A percentile compares a stretch with the other conserved stretches of the same genome.
phyloP scores from a whole-genome alignment of 2,329 filamentous ascomycete species.

The Teratosphaeria destructans region DNA sequence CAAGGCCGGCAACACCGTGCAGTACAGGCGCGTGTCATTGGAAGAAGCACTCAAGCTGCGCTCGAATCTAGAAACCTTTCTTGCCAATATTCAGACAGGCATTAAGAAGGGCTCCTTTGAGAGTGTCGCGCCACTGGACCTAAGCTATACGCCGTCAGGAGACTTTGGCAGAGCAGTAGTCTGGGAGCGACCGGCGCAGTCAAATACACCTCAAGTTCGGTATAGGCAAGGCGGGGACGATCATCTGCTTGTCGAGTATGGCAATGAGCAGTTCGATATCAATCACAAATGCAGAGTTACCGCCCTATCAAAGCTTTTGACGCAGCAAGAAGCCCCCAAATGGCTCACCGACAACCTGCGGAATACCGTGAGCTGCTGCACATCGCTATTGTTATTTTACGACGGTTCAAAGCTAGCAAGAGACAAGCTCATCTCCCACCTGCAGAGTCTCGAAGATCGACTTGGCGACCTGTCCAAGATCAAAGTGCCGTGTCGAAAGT shows the following conservation, averaged over 20 bases:
- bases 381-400: conserved; percentile 34
- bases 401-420: conserved; percentile 29
- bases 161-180: conserved; percentile 20
- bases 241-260: conserved; percentile 49
- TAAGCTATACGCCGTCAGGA: conserved; percentile 12
- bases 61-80: conserved; percentile 34
- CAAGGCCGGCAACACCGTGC: conserved; percentile 47
- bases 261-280: conserved; percentile 45
- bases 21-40: conserved; percentile 42
- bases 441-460: conserved; percentile 31
- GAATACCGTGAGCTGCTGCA: conserved; percentile 44
- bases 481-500: conserved; percentile 33
- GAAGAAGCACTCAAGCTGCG: conserved; percentile 40
- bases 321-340: conserved; percentile 29
- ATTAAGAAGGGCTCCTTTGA: conserved; percentile 27
- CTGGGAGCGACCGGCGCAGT: conserved; percentile 19
- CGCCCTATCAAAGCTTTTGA: conserved; percentile 40
- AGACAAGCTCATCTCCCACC: conserved; percentile 26
- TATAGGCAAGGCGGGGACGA: conserved; percentile 35
- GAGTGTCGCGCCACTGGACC: conserved; percentile 23
- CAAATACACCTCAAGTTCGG: conserved; percentile 19
- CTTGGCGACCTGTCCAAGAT: conserved; percentile 32
- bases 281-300: conserved; percentile 48
- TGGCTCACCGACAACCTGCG: conserved; percentile 32
- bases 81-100: conserved; percentile 33